Evolutionary conservation across 345 rosid species (phyloP).

Genomic region (Syzygium aqueum): DNA sequence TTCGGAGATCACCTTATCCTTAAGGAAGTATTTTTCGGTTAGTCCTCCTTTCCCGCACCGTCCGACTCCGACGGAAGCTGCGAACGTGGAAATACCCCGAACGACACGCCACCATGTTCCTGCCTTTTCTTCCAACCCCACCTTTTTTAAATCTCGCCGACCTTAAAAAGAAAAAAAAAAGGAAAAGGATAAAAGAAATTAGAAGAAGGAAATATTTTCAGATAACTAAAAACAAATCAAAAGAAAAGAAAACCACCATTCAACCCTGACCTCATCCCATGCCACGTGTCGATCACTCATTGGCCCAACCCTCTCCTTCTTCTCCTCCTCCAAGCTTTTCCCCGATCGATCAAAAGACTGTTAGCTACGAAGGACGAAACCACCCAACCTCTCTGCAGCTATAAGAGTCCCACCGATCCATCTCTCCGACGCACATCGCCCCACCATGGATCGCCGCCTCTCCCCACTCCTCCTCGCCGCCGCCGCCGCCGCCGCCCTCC

Average conservation of each 20-base stretch:
- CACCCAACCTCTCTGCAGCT: background rate
- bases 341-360: background rate
- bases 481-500: constrained; percentile 6
- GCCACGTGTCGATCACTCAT: background rate
- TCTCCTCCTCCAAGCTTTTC: background rate
- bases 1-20: background rate
- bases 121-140: background rate
- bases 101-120: background rate
- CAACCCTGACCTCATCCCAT: background rate
- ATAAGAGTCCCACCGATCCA: background rate
- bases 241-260: background rate
- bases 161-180: background rate
- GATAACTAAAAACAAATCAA: background rate
- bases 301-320: background rate
- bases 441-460: constrained; percentile 30
- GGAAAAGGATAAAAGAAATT: background rate
- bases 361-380: background rate
- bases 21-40: background rate
- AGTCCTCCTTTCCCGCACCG: background rate
- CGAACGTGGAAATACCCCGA: background rate
- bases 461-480: constrained; percentile 22
- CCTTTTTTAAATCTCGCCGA: background rate
- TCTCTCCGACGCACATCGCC: background rate
- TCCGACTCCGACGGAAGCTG: background rate
- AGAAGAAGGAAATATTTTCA: background rate